phyloP scores from a whole-genome alignment of 1,139 yeast genomes.

The Candida dubliniensis region DNA sequence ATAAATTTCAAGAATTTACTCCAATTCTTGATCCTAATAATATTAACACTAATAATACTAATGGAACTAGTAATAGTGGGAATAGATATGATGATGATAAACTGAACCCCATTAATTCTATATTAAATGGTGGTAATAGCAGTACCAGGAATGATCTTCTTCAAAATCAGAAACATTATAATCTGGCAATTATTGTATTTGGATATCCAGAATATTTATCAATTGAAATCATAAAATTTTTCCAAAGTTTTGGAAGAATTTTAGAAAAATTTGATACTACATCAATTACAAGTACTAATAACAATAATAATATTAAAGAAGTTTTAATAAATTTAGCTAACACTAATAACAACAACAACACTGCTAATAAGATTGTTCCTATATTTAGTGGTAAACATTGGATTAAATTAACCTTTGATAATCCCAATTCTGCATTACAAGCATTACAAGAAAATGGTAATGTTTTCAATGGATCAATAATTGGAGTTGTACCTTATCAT shows the following conservation, averaged over 20 bases:
- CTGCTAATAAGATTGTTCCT: conserved; percentile 41
- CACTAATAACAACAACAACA: conserved; percentile 14
- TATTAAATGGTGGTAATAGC: too few species aligned
- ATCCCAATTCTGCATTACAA: conserved; percentile 71
- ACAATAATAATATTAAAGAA: not conserved
- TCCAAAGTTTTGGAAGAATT: conserved; percentile 77
- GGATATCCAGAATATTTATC: conserved; percentile 85
- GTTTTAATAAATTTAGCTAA: conserved; percentile 5
- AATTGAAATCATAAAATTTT: conserved; percentile 66
- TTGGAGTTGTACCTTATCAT: conserved; percentile 76
- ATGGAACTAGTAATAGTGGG: conserved; percentile 6
- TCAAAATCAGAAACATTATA: conserved; percentile 10
- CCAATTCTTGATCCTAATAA: not conserved
- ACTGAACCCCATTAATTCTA: too few species aligned
- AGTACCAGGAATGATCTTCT: not conserved
- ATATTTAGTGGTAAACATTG: conserved; percentile 84
- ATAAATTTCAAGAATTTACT: conserved; percentile 21
- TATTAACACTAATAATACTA: conserved; percentile 1
- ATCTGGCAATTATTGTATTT: conserved; percentile 74
- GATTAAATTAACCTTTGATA: conserved; percentile 83
- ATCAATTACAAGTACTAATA: conserved; percentile 6
- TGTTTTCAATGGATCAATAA: conserved; percentile 64
- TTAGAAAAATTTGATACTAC: conserved; percentile 67
- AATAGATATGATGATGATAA: too few species aligned
- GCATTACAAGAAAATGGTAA: conserved; percentile 83